These are phyloP conservation scores for Fusarium sp. DNA, from an alignment of 2,329 filamentous ascomycete species.

Conservation along the genomic window DNA sequence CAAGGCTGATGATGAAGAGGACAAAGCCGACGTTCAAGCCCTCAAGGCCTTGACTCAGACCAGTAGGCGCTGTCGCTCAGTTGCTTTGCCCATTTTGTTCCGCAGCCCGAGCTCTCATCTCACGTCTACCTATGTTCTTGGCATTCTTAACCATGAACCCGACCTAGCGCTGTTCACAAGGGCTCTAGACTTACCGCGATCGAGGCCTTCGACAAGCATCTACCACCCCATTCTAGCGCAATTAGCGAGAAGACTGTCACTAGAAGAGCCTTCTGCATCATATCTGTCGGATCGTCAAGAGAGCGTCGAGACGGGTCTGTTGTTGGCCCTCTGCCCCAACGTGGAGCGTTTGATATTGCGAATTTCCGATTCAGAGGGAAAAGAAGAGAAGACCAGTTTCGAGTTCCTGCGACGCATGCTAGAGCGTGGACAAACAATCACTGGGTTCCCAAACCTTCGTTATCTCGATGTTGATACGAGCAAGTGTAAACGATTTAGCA, in stretches of 20 bases:
- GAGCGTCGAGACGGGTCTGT: background rate
- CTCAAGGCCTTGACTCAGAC: background rate
- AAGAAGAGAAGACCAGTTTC: background rate
- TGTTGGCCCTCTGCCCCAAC: background rate
- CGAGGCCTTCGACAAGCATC: too few species aligned
- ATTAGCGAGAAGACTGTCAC: background rate
- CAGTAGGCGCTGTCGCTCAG: background rate
- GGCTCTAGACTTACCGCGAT: background rate
- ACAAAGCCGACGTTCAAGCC: background rate
- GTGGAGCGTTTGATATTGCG: background rate
- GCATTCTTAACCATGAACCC: background rate
- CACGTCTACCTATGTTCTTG: background rate
- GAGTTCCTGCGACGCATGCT: background rate
- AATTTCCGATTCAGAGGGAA: background rate
- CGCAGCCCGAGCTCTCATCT: background rate
- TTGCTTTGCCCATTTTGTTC: background rate
- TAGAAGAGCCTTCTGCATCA: background rate
- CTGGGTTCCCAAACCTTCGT: background rate
- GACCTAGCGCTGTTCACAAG: background rate
- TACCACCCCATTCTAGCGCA: background rate
- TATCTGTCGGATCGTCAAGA: background rate
- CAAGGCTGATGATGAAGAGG: background rate
- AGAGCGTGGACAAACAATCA: too few species aligned
- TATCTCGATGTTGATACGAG: background rate
- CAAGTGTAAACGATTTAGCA: background rate